Evolutionary conservation across 2,329 filamentous ascomycete species (phyloP).

Genomic region (Ophiostoma ulmi): DNA sequence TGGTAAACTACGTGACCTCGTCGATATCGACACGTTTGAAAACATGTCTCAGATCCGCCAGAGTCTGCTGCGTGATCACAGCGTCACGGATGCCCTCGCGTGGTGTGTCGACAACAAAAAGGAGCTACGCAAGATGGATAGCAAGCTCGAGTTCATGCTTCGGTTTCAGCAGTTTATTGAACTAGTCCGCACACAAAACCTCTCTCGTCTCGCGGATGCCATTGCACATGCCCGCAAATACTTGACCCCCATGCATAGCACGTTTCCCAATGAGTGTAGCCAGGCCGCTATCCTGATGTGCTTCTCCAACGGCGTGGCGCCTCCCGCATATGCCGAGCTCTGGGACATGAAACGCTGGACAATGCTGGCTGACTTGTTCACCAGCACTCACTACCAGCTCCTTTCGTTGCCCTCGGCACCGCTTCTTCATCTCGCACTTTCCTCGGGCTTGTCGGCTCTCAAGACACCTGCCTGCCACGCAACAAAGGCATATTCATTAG

Average conservation of each 20-base stretch:
- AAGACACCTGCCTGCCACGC: slow-evolving; percentile 89
- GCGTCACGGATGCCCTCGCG: slow-evolving; percentile 70
- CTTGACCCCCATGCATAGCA: slow-evolving; percentile 63
- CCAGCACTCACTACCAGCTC: slow-evolving; percentile 78
- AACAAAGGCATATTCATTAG: slow-evolving; percentile 38
- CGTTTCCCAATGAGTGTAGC: slow-evolving; percentile 62
- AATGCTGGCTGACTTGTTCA: slow-evolving; percentile 72
- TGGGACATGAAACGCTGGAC: slow-evolving; percentile 71
- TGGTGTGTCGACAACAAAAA: slow-evolving; percentile 96
- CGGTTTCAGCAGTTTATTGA: slow-evolving; percentile 94
- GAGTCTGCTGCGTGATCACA: slow-evolving; percentile 59
- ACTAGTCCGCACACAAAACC: slow-evolving; percentile 64
- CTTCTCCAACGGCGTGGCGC: slow-evolving; percentile 54
- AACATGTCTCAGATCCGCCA: slow-evolving; percentile 73
- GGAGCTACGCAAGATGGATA: slow-evolving; percentile 81
- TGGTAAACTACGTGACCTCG: slow-evolving; percentile 64
- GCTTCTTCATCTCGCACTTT: slow-evolving; percentile 83
- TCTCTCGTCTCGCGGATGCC: slow-evolving; percentile 66
- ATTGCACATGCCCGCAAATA: slow-evolving; percentile 78
- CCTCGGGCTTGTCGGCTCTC: slow-evolving; percentile 84
- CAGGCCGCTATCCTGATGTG: slow-evolving; percentile 77
- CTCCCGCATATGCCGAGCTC: slow-evolving; percentile 48
- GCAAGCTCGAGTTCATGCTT: slow-evolving; percentile 86
- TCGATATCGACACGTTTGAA: slow-evolving; percentile 84
- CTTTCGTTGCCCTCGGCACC: slow-evolving; percentile 77